phyloP scores from a whole-genome alignment of 306 rosid genomes.

The Quercus berberidifolia region DNA sequence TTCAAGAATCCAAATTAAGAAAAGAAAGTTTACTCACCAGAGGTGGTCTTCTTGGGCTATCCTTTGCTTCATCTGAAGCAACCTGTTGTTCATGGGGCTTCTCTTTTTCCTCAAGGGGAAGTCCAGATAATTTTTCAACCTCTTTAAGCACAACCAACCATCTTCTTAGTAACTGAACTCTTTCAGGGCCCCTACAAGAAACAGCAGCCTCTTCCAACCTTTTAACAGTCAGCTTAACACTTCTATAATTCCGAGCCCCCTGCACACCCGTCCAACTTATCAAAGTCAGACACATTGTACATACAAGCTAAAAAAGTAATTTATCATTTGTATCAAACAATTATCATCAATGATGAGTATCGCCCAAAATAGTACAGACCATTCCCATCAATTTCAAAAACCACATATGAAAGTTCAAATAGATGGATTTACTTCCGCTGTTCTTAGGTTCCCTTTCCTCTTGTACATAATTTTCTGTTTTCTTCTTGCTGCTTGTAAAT shows the following conservation, averaged over 20 bases:
- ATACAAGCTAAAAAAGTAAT: background rate
- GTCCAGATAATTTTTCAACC: conserved; percentile 49
- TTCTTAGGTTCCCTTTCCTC: background rate
- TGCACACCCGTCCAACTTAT: conserved; percentile 21
- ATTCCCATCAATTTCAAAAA: background rate
- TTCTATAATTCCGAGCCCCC: conserved; percentile 67
- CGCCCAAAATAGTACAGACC: background rate
- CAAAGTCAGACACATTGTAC: background rate
- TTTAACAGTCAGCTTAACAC: conserved; percentile 59
- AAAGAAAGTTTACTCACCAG: conserved; percentile 40
- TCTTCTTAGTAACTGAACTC: conserved; percentile 71
- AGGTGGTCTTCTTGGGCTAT: conserved; percentile 61
- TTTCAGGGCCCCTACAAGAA: conserved; percentile 64
- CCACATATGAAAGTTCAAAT: background rate
- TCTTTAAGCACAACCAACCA: conserved; percentile 89
- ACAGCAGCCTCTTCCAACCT: conserved; percentile 93
- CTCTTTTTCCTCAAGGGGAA: conserved; percentile 47
- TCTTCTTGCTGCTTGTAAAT: too few species aligned
- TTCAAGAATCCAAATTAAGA: background rate
- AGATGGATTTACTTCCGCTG: background rate
- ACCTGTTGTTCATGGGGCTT: conserved; percentile 50
- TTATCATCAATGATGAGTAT: background rate
- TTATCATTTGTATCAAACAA: background rate
- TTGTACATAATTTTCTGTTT: too few species aligned
- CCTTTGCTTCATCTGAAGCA: conserved; percentile 56